A percentile compares a stretch with the other conserved stretches of the same genome.
Conservation (phyloP, 2,329 filamentous ascomycete genomes). For the Colletotrichum truncatum region DNA sequence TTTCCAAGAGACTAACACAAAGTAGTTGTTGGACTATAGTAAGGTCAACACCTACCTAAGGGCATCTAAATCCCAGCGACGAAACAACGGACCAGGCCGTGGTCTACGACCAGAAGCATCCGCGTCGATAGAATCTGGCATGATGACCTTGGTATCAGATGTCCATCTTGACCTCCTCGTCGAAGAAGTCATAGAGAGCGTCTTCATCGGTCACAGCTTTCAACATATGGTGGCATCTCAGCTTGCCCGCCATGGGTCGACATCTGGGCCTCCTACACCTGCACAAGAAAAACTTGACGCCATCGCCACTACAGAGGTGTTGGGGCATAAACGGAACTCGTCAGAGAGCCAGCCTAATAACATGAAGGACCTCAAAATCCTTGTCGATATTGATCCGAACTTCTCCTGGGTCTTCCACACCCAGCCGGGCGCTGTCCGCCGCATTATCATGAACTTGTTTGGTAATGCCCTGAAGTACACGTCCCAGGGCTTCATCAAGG, state of each 20-base stretch:
- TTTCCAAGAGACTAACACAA: neutral
- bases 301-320: constrained; percentile 25
- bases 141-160: constrained; percentile 40
- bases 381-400: constrained; percentile 58
- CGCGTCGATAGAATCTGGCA: constrained; percentile 31
- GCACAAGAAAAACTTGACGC: constrained; percentile 30
- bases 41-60: constrained; percentile 54
- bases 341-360: constrained; percentile 32
- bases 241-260: constrained; percentile 40
- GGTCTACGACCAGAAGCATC: constrained; percentile 9
- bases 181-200: constrained; percentile 50
- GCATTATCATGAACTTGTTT: constrained; percentile 64
- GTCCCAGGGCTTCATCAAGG: constrained; percentile 50
- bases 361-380: constrained; percentile 42
- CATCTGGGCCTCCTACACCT: constrained; percentile 25
- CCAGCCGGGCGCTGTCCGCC: constrained; percentile 58
- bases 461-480: constrained; percentile 65
- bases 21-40: constrained; percentile 54
- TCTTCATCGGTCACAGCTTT: constrained; percentile 48
- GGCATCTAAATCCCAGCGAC: constrained; percentile 28
- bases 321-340: neutral
- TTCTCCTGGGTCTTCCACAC: constrained; percentile 61
- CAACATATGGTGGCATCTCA: constrained; percentile 40
- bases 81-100: constrained; percentile 30
- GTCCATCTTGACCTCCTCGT: constrained; percentile 44